Base-by-base conservation (phyloP, 495 filamentous ascomycete genomes). In the Xylaria cubensis region DNA sequence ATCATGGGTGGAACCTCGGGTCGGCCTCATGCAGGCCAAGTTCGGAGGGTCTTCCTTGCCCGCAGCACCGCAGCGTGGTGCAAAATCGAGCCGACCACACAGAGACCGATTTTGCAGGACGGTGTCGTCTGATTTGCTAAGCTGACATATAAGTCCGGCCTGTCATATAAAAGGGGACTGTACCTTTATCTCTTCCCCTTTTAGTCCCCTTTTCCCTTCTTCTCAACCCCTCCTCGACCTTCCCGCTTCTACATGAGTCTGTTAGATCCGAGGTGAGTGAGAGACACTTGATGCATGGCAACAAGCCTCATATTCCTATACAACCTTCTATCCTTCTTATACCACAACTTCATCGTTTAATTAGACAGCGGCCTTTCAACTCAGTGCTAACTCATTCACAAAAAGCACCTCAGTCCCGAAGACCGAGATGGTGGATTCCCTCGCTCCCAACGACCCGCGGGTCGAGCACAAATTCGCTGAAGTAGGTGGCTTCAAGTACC, bases 401-500 rank as follows among this genome's bases (percentile, higher is more conserved):
- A 53, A 64, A 63, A 64, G 42, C 8, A 39, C 50, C 41, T 36
- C 68, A 78, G 72, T 41, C 19, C 21, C 62, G 3, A 50, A 42
- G 50, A 19, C 9, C 39, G 89, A 88, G 86, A 68, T 83, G 21
- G 78, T 87, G 46, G 87, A 92, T 78, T 89, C 89, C 74, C 88
- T 94, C 73, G 79, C 83, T 39, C 88, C 89, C n/a, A 81, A 84
- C 67, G 93, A 95, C 80, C 67, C 86, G 42, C 86, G 92, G 66
- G 84, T 94, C 69, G 77, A 88, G 76, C 86, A 90, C 77, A 87
- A 89, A 72, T 88, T 86, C 50, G 83, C 86, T 53, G 83, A 82
- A 10, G 81, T 94, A 65, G 90, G 90, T 75, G 90, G 89, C 64
- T 85, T 86, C 51, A 90, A 84, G 17, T 94, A 94, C 79, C 85